Base-by-base conservation (phyloP, 1,284 basidiomycete species). In the Malassezia pachydermatis region DNA sequence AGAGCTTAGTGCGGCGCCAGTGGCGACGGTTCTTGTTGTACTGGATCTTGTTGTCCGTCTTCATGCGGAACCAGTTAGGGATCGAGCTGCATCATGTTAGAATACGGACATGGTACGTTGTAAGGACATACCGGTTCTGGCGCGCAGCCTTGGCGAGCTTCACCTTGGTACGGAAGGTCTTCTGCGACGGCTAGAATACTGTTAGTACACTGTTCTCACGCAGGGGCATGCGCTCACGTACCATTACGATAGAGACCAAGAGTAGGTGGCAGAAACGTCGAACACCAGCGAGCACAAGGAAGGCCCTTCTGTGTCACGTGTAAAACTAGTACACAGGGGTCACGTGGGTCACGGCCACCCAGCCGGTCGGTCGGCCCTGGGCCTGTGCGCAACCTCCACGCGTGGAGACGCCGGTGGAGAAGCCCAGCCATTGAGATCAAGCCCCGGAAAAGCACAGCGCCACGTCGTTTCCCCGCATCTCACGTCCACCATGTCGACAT, bases 1-100 rank as follows among this genome's bases (percentile, higher is more conserved):
- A 58, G 45, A 69, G 64, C 66, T 69, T 69, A 47, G 66, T 69
- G 54, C 65, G 65, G 44, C 66, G 60, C 66, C 65, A 69, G 64
- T 67, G 62, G 49, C 66, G 56, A 36, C 68, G 58, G 60, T 68
- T 62, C 40, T 58, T 59, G 65, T 71, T 71, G 74, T 73, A 88
- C 86, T 88, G 86, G 71, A 90, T 90, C 77, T 88, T 90, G 59
- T 81, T 86, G 75, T 88, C 90, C 65, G 87, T 84, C 81, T 94
- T 95, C 62, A 95, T 79, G 67, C 89, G 87, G 82, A 90, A 95
- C 90, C 89, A 96, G 73, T 92, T 88, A 60, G 89, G 90, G 60
- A 96, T 92, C 62, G 89, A 89, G 73, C 86, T 87, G 51, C 7
- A 20, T 30, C n/a, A 23, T 24, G 57, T 41, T 57, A 54, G 35